Evolutionary conservation across 768 basidiomycete genomes (phyloP).

Genomic region (Rhodocollybia butyracea): DNA sequence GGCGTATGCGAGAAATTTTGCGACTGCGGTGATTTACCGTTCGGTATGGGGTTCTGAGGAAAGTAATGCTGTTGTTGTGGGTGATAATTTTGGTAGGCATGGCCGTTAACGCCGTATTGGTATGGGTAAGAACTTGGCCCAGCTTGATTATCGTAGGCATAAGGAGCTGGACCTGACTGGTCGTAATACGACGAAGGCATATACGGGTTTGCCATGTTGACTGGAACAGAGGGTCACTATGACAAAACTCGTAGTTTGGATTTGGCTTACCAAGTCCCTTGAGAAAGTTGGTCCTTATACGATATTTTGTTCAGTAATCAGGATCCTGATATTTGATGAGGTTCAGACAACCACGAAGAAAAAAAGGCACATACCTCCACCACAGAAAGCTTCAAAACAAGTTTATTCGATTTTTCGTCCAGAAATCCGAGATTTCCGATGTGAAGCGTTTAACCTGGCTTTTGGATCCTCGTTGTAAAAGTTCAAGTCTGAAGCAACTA

Average conservation of each 20-base stretch:
- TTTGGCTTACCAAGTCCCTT: not conserved
- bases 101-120: conserved; percentile 8
- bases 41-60: not conserved
- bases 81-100: conserved; percentile 6
- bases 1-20: not conserved
- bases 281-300: not conserved
- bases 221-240: not conserved
- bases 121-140: conserved; percentile 12
- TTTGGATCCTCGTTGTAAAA: no score
- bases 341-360: not conserved
- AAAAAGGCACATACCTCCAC: not conserved
- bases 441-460: no score
- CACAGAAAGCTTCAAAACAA: no score
- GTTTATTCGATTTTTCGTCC: no score
- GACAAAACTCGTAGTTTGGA: not conserved
- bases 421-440: no score
- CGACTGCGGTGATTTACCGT: not conserved
- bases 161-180: conserved; percentile 15
- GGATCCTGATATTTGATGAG: not conserved
- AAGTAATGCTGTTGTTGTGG: conserved; percentile 1
- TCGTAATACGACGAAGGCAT: conserved; percentile 19
- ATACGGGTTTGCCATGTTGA: not conserved
- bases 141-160: not conserved
- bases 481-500: no score
- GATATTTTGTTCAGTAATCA: not conserved